Evolutionary conservation across 257 asterid species (phyloP), one percentile per base, ranked within the genome.

Genomic region (Gynochthodes officinalis): DNA sequence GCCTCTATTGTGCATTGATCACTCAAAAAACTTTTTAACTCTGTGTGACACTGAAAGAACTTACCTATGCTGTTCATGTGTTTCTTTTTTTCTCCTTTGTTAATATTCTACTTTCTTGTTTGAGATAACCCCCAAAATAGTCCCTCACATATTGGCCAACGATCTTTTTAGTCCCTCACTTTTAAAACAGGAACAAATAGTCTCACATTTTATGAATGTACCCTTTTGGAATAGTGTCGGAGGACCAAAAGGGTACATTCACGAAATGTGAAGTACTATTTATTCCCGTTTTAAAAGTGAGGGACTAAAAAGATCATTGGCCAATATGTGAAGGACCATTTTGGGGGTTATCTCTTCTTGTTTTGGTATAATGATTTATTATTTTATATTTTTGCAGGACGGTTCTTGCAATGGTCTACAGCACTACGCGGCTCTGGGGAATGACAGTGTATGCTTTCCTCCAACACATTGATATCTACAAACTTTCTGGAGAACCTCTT

Each of bases 381-480:
- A 16, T 57, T 72, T 58, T 64, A 49, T 77, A 62, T 72, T 66
- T n/a, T 76, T 12, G 21, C 79, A 94, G 98, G 98, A 94, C 85
- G 98, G 98, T 55, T 94, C 98, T 8, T 94, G 98, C 93, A 94
- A 94, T 75, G 98, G 98, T 72, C 84, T 94, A 70, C 98, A 94
- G 78, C 98, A 94, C 83, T 94, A 94, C 84, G 98, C 98, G 37
- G 97, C 98, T 82, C 89, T 94, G 46, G 98, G 98, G 54, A 88
- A 87, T 84, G 90, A 94, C 72, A 78, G 86, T 75, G 98, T 94
- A 91, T 72, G 96, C 75, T 63, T 25, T 69, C 67, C 67, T 19
- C 52, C 54, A 65, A 49, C 27, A 63, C 63, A 52, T 81, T 37
- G 2, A 23, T 70, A 57, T 21, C 35, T 75, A 7, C 67, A 67